Evolutionary conservation across 768 basidiomycete genomes (phyloP), one percentile per base, ranked within the genome.

Genomic region (Pisolithus microcarpus): DNA sequence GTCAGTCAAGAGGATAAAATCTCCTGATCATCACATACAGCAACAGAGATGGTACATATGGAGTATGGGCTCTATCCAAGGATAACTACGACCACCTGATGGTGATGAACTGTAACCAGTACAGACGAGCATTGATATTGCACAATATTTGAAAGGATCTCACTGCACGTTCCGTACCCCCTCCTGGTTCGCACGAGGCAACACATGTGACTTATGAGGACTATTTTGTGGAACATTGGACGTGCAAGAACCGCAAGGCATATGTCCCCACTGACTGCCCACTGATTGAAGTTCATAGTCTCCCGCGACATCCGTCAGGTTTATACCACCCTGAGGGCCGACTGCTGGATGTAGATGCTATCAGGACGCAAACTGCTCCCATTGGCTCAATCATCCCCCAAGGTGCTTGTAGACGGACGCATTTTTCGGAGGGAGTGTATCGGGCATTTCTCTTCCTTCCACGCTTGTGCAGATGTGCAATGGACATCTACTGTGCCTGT

Each of bases 101-200:
- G 43, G 69, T 86, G 23, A 71, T 78, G 66, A 82, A 80, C 55
- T 67, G 56, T 49, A 75, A 79, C 58, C 73, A 81, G 52, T 66
- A 67, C 30, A 85, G 84, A 2, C 77, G 80, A 8, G 71, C 76
- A 5, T 73, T 78, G 45, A 56, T 82, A 42, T 71, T 91, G 46
- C 76, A 75, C 50, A 67, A 68, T 31, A 74, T 89, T 52, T 78
- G 85, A 34, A 50, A 73, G 40, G 87, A 91, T 63, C 67, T 91
- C 31, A 79, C 83, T 0, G 84, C 85, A 3, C 61, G 78, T 61
- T 86, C 87, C 38, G 57, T 54, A 7, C 85, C 86, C 4, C 68
- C 68, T 0, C 61, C 66, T 3, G 82, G 74, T 8, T 76, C 81
- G 5, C 68, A 68, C 36, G 84, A 82, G 59, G 67, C 66, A 11